Percentiles rank a stretch among this genome's conserved stretches.
These are phyloP conservation scores for Cladophialophora psammophila DNA, from an alignment of 2,329 filamentous ascomycete species.

Conservation along the genomic window DNA sequence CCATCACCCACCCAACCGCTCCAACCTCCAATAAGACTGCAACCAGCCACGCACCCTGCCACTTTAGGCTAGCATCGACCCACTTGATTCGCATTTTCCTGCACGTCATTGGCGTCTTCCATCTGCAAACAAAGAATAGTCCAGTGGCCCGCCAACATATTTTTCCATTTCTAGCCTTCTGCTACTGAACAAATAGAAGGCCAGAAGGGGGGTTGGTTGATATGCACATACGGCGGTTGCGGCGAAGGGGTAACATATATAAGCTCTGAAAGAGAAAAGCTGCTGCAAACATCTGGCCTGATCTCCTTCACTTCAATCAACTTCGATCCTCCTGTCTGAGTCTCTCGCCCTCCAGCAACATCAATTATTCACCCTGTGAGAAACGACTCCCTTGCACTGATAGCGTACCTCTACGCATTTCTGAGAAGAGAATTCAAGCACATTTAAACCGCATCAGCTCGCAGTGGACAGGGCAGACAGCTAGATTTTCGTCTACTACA, in stretches of 20 bases:
- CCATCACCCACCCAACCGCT: constrained; percentile 10
- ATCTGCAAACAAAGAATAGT: constrained; percentile 6
- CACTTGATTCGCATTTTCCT: background rate
- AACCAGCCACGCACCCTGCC: constrained; percentile 14
- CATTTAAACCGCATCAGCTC: background rate
- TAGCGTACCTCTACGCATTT: background rate
- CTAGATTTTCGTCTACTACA: constrained; percentile 3
- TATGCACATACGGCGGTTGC: constrained; percentile 17
- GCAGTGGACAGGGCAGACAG: background rate
- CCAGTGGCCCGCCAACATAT: constrained; percentile 23
- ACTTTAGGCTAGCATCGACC: background rate
- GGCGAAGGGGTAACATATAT: constrained; percentile 14
- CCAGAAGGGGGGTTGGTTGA: constrained; percentile 15
- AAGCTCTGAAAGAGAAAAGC: background rate
- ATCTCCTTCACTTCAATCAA: constrained; percentile 1
- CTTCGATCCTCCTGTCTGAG: background rate
- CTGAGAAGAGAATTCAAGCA: background rate
- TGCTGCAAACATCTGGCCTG: background rate
- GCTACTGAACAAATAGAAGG: constrained; percentile 29
- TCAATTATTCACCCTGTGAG: background rate
- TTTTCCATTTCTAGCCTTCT: constrained; percentile 35
- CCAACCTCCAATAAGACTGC: constrained; percentile 12
- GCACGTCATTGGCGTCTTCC: constrained; percentile 12
- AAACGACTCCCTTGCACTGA: background rate
- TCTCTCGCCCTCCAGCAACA: background rate